Evolutionary conservation across 164 flowering plant genomes (phyloP).

Genomic region (Cinnamomum micranthum): DNA sequence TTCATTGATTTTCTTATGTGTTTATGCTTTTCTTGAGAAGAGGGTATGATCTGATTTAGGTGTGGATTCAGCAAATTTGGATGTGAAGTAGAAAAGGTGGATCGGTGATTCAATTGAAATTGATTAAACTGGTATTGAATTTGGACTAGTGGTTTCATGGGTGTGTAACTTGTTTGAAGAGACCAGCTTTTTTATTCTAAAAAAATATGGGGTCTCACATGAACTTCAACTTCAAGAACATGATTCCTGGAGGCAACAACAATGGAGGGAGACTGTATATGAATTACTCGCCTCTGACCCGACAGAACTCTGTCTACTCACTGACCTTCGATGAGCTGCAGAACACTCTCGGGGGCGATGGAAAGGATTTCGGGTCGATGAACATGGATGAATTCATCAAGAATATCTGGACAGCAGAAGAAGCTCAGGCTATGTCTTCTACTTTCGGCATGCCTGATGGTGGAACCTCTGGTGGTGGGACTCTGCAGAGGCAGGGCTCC

Average conservation of each 20-base stretch:
- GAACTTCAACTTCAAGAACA: slow-evolving; percentile 68
- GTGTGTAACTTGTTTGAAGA: background rate
- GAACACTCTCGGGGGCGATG: slow-evolving; percentile 57
- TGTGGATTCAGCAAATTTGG: background rate
- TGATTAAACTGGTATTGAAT: background rate
- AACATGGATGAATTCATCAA: slow-evolving; percentile 71
- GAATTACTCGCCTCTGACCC: slow-evolving; percentile 34
- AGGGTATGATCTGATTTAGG: background rate
- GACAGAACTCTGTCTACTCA: slow-evolving; percentile 69
- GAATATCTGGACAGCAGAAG: slow-evolving; percentile 48
- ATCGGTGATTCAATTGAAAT: too few species aligned
- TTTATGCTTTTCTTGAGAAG: background rate
- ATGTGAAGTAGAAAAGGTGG: background rate
- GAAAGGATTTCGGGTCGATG: slow-evolving; percentile 56
- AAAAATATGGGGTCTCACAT: slow-evolving; percentile 52
- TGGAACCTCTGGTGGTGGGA: slow-evolving; percentile 9
- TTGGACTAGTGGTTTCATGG: background rate
- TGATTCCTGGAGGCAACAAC: slow-evolving; percentile 22
- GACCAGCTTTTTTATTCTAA: background rate
- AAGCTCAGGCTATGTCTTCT: slow-evolving; percentile 30
- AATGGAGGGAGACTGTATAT: slow-evolving; percentile 18
- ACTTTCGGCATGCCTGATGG: slow-evolving; percentile 8
- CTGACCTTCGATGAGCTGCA: slow-evolving; percentile 86
- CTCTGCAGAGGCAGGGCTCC: slow-evolving; percentile 30
- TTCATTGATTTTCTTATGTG: background rate